A percentile compares a stretch with the other conserved stretches of the same genome.
Evolutionary conservation across 768 basidiomycete species (phyloP).

Genomic region (Royoungia palumana): DNA sequence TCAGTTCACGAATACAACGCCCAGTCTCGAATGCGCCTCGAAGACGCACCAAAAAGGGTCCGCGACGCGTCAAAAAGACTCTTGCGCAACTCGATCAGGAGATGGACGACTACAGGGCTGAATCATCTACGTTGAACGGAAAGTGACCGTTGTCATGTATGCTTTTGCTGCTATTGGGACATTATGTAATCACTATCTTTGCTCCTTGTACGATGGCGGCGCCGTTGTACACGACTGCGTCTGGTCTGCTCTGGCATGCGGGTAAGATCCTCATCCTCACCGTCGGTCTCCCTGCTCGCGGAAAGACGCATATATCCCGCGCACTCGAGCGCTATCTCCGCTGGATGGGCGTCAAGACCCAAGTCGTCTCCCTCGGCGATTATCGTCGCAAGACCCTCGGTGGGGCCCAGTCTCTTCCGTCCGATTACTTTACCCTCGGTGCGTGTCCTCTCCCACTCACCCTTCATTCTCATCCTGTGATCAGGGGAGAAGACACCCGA

Average conservation of each 20-base stretch:
- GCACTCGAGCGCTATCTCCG: slow-evolving; percentile 95
- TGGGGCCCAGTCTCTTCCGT: slow-evolving; percentile 80
- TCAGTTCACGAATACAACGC: slow-evolving; percentile 21
- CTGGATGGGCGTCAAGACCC: slow-evolving; percentile 97
- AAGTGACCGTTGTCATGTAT: slow-evolving; percentile 4
- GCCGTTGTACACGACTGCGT: slow-evolving; percentile 92
- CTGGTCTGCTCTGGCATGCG: slow-evolving; percentile 83
- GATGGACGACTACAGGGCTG: slow-evolving; percentile 75
- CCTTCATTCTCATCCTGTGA: not conserved
- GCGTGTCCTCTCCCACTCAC: slow-evolving; percentile 11
- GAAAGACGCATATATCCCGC: slow-evolving; percentile 95
- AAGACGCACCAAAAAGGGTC: slow-evolving; percentile 64
- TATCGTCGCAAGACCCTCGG: slow-evolving; percentile 89
- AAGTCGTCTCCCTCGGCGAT: slow-evolving; percentile 93
- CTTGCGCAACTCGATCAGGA: slow-evolving; percentile 67
- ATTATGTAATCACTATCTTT: slow-evolving; percentile 20
- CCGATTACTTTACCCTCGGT: slow-evolving; percentile 91
- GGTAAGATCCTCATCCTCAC: slow-evolving; percentile 94
- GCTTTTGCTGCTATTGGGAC: not conserved
- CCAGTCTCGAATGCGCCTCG: slow-evolving; percentile 25
- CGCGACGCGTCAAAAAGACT: slow-evolving; percentile 69
- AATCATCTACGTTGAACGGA: slow-evolving; percentile 19
- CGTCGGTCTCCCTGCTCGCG: slow-evolving; percentile 89
- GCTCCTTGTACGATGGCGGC: slow-evolving; percentile 57
- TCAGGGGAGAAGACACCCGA: slow-evolving; percentile 76